These are phyloP conservation scores for Aspergillus phoenicis DNA, from an alignment of 2,329 filamentous ascomycete genomes.

Conservation along the genomic window DNA sequence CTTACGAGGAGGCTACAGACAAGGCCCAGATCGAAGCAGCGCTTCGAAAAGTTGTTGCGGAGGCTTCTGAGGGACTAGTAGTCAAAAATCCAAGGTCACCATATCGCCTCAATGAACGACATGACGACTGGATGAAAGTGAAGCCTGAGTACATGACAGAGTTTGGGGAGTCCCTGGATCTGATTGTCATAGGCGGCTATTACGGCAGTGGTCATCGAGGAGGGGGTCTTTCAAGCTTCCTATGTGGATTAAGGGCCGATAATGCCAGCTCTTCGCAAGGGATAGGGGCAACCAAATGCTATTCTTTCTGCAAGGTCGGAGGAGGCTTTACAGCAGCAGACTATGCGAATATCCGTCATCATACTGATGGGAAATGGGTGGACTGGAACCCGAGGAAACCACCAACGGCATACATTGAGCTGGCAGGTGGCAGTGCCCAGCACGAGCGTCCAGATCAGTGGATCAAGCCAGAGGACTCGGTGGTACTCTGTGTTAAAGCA, in stretches of 20 bases:
- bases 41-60: slow-evolving; percentile 79
- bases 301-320: slow-evolving; percentile 98
- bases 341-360: slow-evolving; percentile 78
- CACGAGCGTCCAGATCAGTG: slow-evolving; percentile 84
- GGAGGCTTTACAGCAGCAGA: slow-evolving; percentile 85
- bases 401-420: slow-evolving; percentile 75
- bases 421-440: slow-evolving; percentile 76
- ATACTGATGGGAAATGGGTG: slow-evolving; percentile 88
- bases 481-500: slow-evolving; percentile 88
- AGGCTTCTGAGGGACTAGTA: slow-evolving; percentile 86
- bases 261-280: slow-evolving; percentile 63
- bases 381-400: slow-evolving; percentile 79
- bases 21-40: slow-evolving; percentile 75
- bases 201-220: slow-evolving; percentile 86
- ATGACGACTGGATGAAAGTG: slow-evolving; percentile 97
- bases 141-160: slow-evolving; percentile 99
- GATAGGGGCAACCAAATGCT: slow-evolving; percentile 70
- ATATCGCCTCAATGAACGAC: slow-evolving; percentile 85
- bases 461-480: slow-evolving; percentile 85
- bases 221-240: slow-evolving; percentile 77
- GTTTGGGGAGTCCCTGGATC: slow-evolving; percentile 90
- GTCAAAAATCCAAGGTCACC: slow-evolving; percentile 88
- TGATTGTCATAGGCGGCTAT: slow-evolving; percentile 86
- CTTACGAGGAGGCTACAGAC: slow-evolving; percentile 66
- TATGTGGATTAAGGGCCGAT: slow-evolving; percentile 83